These are phyloP conservation scores for Daldinia decipiens DNA, from an alignment of 495 filamentous ascomycete species.

Conservation along the genomic window DNA sequence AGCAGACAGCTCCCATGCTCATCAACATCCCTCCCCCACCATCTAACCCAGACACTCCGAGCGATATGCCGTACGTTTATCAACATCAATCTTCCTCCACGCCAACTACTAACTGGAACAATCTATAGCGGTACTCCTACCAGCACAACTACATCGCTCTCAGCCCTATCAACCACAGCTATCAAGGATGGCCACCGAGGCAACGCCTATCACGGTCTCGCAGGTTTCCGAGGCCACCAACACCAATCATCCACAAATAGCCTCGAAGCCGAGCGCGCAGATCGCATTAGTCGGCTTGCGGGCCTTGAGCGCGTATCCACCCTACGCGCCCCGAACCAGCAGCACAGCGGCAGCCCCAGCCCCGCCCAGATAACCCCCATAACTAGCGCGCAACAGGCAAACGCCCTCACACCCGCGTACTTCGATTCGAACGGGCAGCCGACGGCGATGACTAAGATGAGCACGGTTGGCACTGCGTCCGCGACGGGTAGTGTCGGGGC, in stretches of 20 bases:
- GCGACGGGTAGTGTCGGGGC: slow-evolving; percentile 73
- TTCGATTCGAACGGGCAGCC: slow-evolving; percentile 75
- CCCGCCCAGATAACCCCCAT: slow-evolving; percentile 48
- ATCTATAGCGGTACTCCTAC: slow-evolving; percentile 84
- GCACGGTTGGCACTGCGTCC: slow-evolving; percentile 87
- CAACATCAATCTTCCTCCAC: slow-evolving; percentile 11
- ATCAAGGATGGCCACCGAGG: slow-evolving; percentile 95
- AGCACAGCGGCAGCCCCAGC: slow-evolving; percentile 42
- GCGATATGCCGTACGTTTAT: slow-evolving; percentile 84
- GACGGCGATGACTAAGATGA: slow-evolving; percentile 69
- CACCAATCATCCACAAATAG: slow-evolving; percentile 73
- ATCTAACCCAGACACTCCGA: slow-evolving; percentile 87
- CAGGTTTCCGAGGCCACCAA: slow-evolving; percentile 62
- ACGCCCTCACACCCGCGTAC: slow-evolving; percentile 64
- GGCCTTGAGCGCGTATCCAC: slow-evolving; percentile 83
- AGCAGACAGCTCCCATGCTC: slow-evolving; percentile 67
- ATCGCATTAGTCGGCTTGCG: slow-evolving; percentile 90
- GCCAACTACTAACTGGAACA: slow-evolving; percentile 23
- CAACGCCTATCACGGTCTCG: slow-evolving; percentile 61
- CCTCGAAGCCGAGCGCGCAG: slow-evolving; percentile 89
- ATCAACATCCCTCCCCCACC: slow-evolving; percentile 88
- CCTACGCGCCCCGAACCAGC: slow-evolving; percentile 62
- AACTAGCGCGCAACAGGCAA: slow-evolving; percentile 45
- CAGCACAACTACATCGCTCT: slow-evolving; percentile 85
- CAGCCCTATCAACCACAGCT: slow-evolving; percentile 86